Base-by-base conservation (phyloP, 2,329 filamentous ascomycete species). In the Zymoseptoria crescenta region DNA sequence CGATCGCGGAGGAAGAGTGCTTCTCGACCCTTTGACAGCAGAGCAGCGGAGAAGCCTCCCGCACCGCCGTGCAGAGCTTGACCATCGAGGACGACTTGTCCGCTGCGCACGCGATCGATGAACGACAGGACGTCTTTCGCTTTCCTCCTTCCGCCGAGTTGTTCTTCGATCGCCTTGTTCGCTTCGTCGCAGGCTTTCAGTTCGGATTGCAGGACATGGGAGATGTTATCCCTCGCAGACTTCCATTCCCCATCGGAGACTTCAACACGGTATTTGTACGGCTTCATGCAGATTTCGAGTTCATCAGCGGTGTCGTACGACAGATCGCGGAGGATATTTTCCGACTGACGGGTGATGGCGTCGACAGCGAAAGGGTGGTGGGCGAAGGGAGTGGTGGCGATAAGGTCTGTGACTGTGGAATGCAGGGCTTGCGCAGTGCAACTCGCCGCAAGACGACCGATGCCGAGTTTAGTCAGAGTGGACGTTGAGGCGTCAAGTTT, bases 281-380 rank as follows among this genome's bases (percentile, higher is more conserved):
- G 94, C 74, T 99, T 99, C 75, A 99, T 95, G 72, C 93, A 99
- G 72, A 97, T 97, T 74, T 99, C 94, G 0, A 99, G 89, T 75
- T 97, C 94, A 69, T 99, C 95, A 63, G 89, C 94, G 1, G 95
- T 99, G 74, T 93, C 94, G 76, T 96, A 97, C 64, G 96, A 96
- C 13, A 93, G 83, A 69, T 99, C 94, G 65, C 94, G 94, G 10
- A 99, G 77, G 56, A 99, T 97, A 27, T 85, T 88, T 0, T 90
- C 88, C 1, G 91, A 91, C 0, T 94, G 92, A 67, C 96, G 91
- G 8, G 86, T 88, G 65, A 99, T 97, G n/a, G 91, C 89, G 73
- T 94, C 86, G 41, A 90, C 87, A 8, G 94, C 94, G 68, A 94
- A 96, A 0, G 95, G 94, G 69, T 99, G 94, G 51, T 87, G 84